phyloP scores from a whole-genome alignment of 495 filamentous ascomycete species.

The Daldinia childiae region DNA sequence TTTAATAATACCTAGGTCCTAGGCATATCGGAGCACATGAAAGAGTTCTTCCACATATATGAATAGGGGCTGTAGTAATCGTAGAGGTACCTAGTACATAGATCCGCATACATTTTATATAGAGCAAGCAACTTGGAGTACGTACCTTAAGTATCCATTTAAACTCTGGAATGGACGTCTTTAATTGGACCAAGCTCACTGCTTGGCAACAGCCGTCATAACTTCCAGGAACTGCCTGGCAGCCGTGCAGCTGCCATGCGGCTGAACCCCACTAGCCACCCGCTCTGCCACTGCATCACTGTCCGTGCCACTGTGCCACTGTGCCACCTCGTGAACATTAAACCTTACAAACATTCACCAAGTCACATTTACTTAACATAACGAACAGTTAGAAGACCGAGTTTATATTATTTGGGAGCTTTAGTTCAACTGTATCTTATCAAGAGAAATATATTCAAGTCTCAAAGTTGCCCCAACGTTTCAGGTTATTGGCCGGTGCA shows the following conservation, averaged over 20 bases:
- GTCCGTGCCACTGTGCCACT: neutral
- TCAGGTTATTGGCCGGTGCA: conserved; percentile 4
- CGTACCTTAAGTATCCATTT: no score
- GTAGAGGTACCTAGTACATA: no score
- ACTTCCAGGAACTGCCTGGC: neutral
- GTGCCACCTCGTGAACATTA: neutral
- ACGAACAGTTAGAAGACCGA: neutral
- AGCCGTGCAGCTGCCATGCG: conserved; percentile 5
- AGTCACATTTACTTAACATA: neutral
- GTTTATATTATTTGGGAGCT: neutral
- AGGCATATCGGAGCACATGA: no score
- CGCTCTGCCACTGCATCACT: neutral
- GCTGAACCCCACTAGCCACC: conserved; percentile 26
- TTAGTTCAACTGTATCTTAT: neutral
- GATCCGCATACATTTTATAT: no score
- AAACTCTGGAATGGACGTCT: neutral
- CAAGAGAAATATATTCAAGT: neutral
- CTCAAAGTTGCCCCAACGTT: neutral
- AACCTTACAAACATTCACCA: neutral
- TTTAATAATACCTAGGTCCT: no score
- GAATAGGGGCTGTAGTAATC: no score
- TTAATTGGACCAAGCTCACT: neutral
- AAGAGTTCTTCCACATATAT: no score
- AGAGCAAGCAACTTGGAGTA: no score
- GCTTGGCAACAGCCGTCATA: neutral